Conservation (phyloP, 2,329 filamentous ascomycete genomes). For the Colletotrichum higginsianum region DNA sequence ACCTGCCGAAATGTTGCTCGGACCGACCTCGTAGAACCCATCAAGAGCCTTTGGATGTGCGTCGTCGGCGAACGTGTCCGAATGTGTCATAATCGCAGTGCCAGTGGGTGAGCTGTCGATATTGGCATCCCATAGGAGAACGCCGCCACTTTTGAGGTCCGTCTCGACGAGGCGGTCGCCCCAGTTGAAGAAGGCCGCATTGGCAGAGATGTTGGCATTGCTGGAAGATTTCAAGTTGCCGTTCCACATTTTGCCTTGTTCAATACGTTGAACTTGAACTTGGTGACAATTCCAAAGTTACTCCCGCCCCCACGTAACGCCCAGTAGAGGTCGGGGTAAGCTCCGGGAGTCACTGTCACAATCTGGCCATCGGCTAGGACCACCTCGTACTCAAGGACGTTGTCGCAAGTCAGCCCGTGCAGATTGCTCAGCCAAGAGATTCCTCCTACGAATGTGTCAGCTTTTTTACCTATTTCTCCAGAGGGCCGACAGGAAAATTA, state of each 20-base stretch:
- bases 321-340: slow-evolving; percentile 58
- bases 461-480: background rate
- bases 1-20: background rate
- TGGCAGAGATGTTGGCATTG: background rate
- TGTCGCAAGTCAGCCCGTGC: slow-evolving; percentile 59
- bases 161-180: background rate
- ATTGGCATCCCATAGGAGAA: slow-evolving; percentile 44
- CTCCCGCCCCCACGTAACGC: slow-evolving; percentile 62
- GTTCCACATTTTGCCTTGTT: slow-evolving; percentile 40
- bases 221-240: background rate
- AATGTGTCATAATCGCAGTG: slow-evolving; percentile 38
- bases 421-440: slow-evolving; percentile 59
- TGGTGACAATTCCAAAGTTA: slow-evolving; percentile 56
- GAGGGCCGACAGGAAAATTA: slow-evolving; percentile 6
- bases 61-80: slow-evolving; percentile 30
- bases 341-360: slow-evolving; percentile 52
- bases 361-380: slow-evolving; percentile 57
- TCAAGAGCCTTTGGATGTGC: slow-evolving; percentile 45
- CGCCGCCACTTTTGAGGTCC: slow-evolving; percentile 22
- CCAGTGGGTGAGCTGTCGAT: slow-evolving; percentile 2
- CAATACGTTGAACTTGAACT: slow-evolving; percentile 44
- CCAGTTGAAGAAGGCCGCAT: slow-evolving; percentile 1
- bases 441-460: slow-evolving; percentile 50
- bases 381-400: slow-evolving; percentile 55
- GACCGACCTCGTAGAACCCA: slow-evolving; percentile 37